Conservation (phyloP, 345 rosid genomes). For the Arabis alpina region DNA sequence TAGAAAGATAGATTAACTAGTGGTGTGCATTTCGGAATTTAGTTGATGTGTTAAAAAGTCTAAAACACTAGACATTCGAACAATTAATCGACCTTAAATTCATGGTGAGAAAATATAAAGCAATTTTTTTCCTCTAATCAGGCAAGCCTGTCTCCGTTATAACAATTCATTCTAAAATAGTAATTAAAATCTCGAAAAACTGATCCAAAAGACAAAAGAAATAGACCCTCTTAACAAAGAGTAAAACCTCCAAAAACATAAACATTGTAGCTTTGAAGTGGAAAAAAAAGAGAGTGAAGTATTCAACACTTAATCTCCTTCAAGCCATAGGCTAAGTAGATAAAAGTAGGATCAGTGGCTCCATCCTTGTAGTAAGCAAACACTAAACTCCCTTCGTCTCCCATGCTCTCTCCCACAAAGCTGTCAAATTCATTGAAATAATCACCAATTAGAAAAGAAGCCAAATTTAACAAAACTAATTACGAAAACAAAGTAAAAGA, state of each 20-base stretch:
- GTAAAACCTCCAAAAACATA: not conserved
- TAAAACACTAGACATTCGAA: too few relatives aligned
- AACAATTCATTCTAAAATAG: not conserved
- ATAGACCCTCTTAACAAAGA: not conserved
- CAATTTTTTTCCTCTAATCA: too few relatives aligned
- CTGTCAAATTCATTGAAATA: conserved; percentile 43
- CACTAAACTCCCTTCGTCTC: conserved; percentile 68
- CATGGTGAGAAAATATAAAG: too few relatives aligned
- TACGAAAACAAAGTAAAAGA: not conserved
- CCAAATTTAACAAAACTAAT: not conserved
- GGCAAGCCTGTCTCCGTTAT: not conserved
- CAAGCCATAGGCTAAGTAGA: conserved; percentile 70
- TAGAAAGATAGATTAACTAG: too few relatives aligned
- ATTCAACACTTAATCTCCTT: conserved; percentile 83
- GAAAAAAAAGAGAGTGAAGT: not conserved
- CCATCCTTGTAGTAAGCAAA: conserved; percentile 88
- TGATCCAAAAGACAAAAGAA: not conserved
- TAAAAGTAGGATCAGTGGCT: conserved; percentile 80
- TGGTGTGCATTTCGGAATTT: too few relatives aligned
- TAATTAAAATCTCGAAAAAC: not conserved
- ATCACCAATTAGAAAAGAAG: not conserved
- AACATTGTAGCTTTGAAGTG: not conserved
- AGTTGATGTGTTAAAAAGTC: too few relatives aligned
- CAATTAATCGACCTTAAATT: too few relatives aligned
- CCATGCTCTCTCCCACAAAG: conserved; percentile 95